Conservation (phyloP, 2,329 filamentous ascomycete species). For the Drechslerella coelobrocha region DNA sequence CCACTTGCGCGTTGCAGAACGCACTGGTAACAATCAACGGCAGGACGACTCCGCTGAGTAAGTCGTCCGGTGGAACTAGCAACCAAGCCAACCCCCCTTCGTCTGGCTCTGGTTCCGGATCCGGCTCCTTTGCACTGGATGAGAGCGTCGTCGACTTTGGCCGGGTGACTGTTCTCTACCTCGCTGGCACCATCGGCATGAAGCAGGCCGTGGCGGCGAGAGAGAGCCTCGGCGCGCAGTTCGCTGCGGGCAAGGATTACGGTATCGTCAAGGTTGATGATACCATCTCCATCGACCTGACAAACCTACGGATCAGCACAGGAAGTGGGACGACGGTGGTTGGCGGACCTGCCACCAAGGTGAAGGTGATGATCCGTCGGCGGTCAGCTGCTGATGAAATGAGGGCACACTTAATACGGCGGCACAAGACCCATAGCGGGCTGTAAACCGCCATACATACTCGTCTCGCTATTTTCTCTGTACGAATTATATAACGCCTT, state of each 20-base stretch:
- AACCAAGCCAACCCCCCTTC: slow-evolving; percentile 11
- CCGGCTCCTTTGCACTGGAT: slow-evolving; percentile 60
- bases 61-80: slow-evolving; percentile 33
- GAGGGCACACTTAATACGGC: slow-evolving; percentile 9
- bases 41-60: slow-evolving; percentile 32
- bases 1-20: slow-evolving; percentile 86
- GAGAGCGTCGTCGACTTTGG: slow-evolving; percentile 70
- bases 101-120: slow-evolving; percentile 49
- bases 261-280: slow-evolving; percentile 22
- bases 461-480: background rate
- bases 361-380: slow-evolving; percentile 6
- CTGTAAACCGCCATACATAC: background rate
- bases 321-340: slow-evolving; percentile 21
- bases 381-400: background rate
- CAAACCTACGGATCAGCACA: slow-evolving; percentile 32
- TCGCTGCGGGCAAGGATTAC: slow-evolving; percentile 36
- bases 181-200: slow-evolving; percentile 62
- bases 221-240: slow-evolving; percentile 28
- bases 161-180: slow-evolving; percentile 67
- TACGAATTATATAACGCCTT: background rate
- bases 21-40: slow-evolving; percentile 84
- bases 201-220: slow-evolving; percentile 31
- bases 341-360: slow-evolving; percentile 11
- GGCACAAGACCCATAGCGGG: slow-evolving; percentile 21
- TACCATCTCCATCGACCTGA: slow-evolving; percentile 20